phyloP scores from a whole-genome alignment of 257 asterid species.

The Fraxinus anomala region DNA sequence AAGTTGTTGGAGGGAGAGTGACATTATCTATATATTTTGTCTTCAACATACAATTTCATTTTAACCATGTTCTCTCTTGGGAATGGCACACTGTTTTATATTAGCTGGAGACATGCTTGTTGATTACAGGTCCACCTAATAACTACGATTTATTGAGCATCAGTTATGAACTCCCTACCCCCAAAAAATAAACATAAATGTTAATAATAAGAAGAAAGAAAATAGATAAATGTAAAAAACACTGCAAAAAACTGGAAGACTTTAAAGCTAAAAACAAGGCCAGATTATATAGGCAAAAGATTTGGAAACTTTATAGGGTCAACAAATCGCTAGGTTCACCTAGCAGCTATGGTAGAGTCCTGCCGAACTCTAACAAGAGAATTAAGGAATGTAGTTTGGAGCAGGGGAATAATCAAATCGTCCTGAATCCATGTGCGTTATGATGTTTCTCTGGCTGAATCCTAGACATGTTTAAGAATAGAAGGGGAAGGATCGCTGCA shows the following conservation, averaged over 20 bases:
- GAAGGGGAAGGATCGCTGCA: neutral
- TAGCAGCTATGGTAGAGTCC: neutral
- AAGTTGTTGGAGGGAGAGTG: neutral
- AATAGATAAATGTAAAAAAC: neutral
- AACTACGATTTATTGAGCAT: neutral
- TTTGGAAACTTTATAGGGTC: neutral
- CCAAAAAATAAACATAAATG: neutral
- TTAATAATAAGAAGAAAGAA: neutral
- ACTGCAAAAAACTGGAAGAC: neutral
- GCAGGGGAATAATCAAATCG: neutral
- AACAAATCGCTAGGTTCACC: neutral
- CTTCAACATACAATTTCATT: neutral
- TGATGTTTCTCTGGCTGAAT: neutral
- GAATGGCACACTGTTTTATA: neutral
- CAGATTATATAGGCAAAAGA: neutral
- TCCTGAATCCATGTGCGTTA: neutral
- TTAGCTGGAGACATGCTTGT: neutral
- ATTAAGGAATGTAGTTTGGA: neutral
- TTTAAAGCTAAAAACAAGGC: neutral
- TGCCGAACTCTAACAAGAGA: neutral
- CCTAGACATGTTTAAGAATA: neutral
- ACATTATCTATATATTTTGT: neutral
- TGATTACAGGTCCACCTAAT: neutral
- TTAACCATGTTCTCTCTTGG: neutral
- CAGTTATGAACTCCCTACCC: neutral